Evolutionary conservation across 2,329 filamentous ascomycete genomes (phyloP), one percentile per base, ranked within the genome.

Genomic region (Talaromyces sp.): DNA sequence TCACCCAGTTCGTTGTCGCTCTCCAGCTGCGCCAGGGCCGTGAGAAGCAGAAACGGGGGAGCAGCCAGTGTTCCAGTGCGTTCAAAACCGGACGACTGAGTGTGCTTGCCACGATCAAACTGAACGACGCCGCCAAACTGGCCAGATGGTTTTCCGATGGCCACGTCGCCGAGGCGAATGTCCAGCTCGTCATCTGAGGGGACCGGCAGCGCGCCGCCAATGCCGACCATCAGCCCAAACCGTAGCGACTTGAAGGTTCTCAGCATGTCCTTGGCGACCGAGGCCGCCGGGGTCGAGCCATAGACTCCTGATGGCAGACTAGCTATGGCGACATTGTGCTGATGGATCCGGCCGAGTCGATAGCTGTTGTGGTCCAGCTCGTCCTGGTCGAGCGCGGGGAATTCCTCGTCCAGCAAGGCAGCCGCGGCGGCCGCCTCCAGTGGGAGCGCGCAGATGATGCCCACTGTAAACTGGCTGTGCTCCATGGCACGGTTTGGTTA

Each of bases 101-200:
- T 58, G 3, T 49, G 38, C n/a, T 68, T 68, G 14, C 63, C 65
- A 54, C 62, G 65, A 41, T 66, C 64, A 56, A 65, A 66, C 21
- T 68, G 63, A 2, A 63, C 58, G 8, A 68, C 59, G 9, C 64
- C 64, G 2, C 63, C 61, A 9, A 19, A 21, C 8, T 56, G 31
- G 19, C 56, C 64, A 21, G 46, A 53, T 9, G 63, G 60, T 43
- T 55, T 24, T 35, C 55, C 58, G 21, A 61, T 51, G 14, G 58
- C 59, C 11, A 58, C 27, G n/a, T 58, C 56, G 9, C 56, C 56
- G 24, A 58, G 46, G 9, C 56, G 56, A 46, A 58, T 52, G 50
- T 58, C 56, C 31, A 51, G 27, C 31, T 17, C 21, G 32, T 35
- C 13, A 13, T 35, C 32, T 35, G 32, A 35, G n/a, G 56, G 19